Evolutionary conservation across 768 basidiomycete genomes (phyloP).

Genomic region (Hirschioporus abietinus): DNA sequence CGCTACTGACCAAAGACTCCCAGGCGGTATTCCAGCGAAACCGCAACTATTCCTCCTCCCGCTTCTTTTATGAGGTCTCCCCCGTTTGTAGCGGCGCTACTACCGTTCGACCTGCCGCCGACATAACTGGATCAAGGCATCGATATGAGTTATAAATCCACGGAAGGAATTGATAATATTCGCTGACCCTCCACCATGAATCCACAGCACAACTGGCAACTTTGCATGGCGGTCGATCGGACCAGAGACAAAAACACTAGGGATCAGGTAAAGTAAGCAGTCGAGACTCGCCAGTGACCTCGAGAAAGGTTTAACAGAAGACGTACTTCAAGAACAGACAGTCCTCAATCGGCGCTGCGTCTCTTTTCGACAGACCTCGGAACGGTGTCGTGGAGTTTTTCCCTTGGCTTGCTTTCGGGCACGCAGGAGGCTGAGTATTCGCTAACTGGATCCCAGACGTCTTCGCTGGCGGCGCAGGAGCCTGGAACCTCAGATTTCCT

Average conservation of each 20-base stretch:
- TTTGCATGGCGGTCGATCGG: neutral
- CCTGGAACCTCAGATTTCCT: constrained; percentile 4
- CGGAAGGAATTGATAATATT: neutral
- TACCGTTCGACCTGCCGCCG: neutral
- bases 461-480: neutral
- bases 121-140: neutral
- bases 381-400: neutral
- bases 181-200: constrained; percentile 6
- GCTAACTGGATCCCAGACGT: constrained; percentile 2
- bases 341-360: constrained; percentile 13
- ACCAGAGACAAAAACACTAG: constrained; percentile 4
- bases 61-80: constrained; percentile 7
- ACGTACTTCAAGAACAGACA: constrained; percentile 8
- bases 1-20: neutral
- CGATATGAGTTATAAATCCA: neutral
- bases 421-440: neutral
- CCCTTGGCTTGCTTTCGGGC: neutral
- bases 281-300: too few relatives aligned
- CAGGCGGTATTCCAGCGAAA: constrained; percentile 3
- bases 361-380: neutral
- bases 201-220: constrained; percentile 5
- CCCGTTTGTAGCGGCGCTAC: too few relatives aligned
- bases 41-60: constrained; percentile 1
- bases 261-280: neutral
- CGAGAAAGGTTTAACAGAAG: too few relatives aligned